These are phyloP conservation scores for Yamadazyma blattariae DNA, from an alignment of 1,139 yeast genomes.

Conservation along the genomic window DNA sequence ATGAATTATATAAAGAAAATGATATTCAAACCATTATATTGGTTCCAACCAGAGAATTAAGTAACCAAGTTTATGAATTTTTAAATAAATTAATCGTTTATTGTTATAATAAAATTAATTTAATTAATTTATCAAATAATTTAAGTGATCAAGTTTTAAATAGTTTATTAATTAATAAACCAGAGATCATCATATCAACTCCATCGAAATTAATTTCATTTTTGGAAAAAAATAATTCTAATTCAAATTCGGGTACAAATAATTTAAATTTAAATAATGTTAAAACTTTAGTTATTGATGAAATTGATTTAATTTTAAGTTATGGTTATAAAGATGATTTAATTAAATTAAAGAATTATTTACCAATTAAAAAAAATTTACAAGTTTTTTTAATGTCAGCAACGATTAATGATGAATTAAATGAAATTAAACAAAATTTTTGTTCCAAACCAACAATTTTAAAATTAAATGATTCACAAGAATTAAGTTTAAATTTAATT, in stretches of 20 bases:
- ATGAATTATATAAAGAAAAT: slow-evolving; percentile 18
- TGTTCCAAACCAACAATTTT: slow-evolving; percentile 87
- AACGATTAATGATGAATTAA: slow-evolving; percentile 83
- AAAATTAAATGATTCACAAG: slow-evolving; percentile 68
- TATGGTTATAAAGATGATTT: slow-evolving; percentile 92
- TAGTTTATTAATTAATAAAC: slow-evolving; percentile 67
- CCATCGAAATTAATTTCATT: slow-evolving; percentile 73
- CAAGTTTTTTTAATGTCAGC: slow-evolving; percentile 98
- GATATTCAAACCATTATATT: slow-evolving; percentile 56
- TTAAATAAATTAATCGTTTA: slow-evolving; percentile 65
- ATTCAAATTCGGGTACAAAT: no score
- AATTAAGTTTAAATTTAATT: slow-evolving; percentile 55
- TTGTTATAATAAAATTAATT: slow-evolving; percentile 64
- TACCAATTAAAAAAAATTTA: slow-evolving; percentile 71
- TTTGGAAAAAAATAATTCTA: slow-evolving; percentile 51
- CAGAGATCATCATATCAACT: slow-evolving; percentile 82
- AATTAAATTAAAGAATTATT: slow-evolving; percentile 53
- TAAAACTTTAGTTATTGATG: slow-evolving; percentile 82
- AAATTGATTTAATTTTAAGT: slow-evolving; percentile 86
- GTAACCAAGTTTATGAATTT: slow-evolving; percentile 77
- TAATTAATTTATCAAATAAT: slow-evolving; percentile 73
- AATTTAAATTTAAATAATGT: slow-evolving; percentile 50
- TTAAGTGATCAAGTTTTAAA: slow-evolving; percentile 70
- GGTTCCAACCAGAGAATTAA: slow-evolving; percentile 84
- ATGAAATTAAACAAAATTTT: slow-evolving; percentile 68